Conservation (phyloP, 2,329 filamentous ascomycete genomes). For the Leptographium procerum region DNA sequence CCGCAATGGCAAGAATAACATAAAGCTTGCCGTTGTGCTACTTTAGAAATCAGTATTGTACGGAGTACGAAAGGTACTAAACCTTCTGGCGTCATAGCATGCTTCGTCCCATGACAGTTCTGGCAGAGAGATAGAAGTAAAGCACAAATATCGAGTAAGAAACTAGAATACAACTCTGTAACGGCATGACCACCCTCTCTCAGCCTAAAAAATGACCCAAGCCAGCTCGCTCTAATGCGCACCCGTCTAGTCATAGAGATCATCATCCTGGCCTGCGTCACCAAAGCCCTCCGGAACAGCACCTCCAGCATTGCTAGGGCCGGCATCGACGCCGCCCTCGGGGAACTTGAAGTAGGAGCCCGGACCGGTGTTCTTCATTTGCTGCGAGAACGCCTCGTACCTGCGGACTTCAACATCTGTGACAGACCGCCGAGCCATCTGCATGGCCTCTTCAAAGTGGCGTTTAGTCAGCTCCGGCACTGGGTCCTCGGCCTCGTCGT, state of each 20-base stretch:
- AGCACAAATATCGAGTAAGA: not conserved
- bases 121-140: not conserved
- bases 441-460: slow-evolving; percentile 99
- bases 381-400: slow-evolving; percentile 96
- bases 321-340: slow-evolving; percentile 55
- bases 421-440: slow-evolving; percentile 83
- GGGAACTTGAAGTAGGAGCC: slow-evolving; percentile 99
- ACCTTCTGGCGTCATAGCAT: not conserved
- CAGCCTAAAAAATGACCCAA: not conserved
- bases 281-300: slow-evolving; percentile 46
- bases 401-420: slow-evolving; percentile 94
- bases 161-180: slow-evolving; percentile 6
- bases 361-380: slow-evolving; percentile 96
- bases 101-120: not conserved
- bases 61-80: not conserved
- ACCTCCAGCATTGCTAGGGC: slow-evolving; percentile 41
- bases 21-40: not conserved
- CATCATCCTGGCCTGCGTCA: slow-evolving; percentile 85
- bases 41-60: not conserved
- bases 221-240: slow-evolving; percentile 30
- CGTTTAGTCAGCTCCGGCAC: slow-evolving; percentile 92
- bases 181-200: not conserved
- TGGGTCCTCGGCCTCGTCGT: slow-evolving; percentile 78
- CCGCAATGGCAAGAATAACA: no score
- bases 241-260: slow-evolving; percentile 90